Conservation (phyloP, 768 basidiomycete genomes). For the Leucocoprinus birnbaumii region DNA sequence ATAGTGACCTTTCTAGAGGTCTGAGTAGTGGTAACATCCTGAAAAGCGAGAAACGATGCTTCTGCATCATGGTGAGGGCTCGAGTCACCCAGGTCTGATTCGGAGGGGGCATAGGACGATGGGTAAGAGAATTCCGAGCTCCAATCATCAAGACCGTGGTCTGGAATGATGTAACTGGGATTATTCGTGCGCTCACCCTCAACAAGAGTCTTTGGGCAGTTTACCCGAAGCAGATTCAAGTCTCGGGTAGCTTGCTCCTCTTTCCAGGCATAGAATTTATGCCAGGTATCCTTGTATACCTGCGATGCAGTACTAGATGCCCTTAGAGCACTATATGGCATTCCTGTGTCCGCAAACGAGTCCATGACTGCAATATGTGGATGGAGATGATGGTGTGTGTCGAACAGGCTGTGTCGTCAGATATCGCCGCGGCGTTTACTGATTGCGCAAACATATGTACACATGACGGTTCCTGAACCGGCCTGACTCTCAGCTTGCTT, state of each 20-base stretch:
- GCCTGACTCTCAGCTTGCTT: too few species aligned
- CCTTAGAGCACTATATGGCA: too few species aligned
- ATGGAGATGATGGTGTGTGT: too few species aligned
- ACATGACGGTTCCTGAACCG: too few species aligned
- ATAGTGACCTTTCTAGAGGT: neutral
- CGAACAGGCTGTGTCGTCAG: too few species aligned
- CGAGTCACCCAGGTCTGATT: neutral
- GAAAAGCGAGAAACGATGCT: conserved; percentile 3
- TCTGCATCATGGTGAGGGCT: neutral
- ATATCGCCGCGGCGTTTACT: too few species aligned
- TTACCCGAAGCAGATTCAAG: neutral
- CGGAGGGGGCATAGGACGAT: conserved; percentile 5
- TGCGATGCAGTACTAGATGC: neutral
- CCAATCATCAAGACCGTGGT: conserved; percentile 1
- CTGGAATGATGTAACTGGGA: neutral
- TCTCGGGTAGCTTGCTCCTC: neutral
- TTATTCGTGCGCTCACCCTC: too few species aligned
- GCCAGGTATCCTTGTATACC: conserved; percentile 4
- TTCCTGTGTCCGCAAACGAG: too few species aligned
- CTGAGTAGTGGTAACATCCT: neutral
- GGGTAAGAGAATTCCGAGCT: conserved; percentile 6
- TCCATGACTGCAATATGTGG: too few species aligned
- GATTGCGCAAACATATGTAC: too few species aligned
- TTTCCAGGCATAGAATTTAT: conserved; percentile 10
- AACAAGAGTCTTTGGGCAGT: neutral